A percentile compares a stretch with the other conserved stretches of the same genome.
Evolutionary conservation across 257 asterid genomes (phyloP).

Genomic region (Agastache rugosa): DNA sequence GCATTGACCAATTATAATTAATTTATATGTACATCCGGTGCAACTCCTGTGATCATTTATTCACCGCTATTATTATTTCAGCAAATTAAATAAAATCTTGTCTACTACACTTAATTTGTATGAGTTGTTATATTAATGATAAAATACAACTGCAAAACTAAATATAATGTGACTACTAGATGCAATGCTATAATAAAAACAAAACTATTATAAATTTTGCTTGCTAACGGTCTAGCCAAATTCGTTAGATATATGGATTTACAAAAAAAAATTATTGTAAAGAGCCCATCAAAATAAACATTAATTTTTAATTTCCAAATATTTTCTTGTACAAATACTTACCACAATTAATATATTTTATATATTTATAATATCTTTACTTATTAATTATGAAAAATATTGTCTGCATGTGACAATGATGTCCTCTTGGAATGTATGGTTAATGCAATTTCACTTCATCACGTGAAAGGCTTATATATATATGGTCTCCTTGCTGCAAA

Average conservation of each 20-base stretch:
- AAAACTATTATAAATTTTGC: no score
- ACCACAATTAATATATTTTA: no score
- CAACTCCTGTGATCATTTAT: conserved; percentile 33
- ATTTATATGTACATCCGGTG: background rate
- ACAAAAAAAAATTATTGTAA: no score
- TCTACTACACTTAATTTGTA: conserved; percentile 19
- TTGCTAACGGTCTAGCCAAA: no score
- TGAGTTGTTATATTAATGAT: background rate
- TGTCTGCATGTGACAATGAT: conserved; percentile 47
- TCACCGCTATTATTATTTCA: conserved; percentile 20
- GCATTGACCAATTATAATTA: conserved; percentile 42
- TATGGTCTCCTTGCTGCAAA: background rate
- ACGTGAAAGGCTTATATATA: background rate
- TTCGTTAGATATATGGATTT: no score
- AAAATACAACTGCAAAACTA: background rate
- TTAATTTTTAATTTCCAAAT: no score
- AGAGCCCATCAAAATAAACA: no score
- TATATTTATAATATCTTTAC: no score
- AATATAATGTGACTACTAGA: background rate
- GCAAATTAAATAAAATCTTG: conserved; percentile 31
- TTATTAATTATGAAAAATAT: background rate
- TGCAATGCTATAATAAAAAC: no score
- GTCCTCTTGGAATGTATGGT: conserved; percentile 40
- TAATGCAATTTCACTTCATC: conserved; percentile 15
- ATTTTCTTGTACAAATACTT: no score